Evolutionary conservation across 2,329 filamentous ascomycete genomes (phyloP), one percentile per base, ranked within the genome.

Genomic region (Truncatella angustata): DNA sequence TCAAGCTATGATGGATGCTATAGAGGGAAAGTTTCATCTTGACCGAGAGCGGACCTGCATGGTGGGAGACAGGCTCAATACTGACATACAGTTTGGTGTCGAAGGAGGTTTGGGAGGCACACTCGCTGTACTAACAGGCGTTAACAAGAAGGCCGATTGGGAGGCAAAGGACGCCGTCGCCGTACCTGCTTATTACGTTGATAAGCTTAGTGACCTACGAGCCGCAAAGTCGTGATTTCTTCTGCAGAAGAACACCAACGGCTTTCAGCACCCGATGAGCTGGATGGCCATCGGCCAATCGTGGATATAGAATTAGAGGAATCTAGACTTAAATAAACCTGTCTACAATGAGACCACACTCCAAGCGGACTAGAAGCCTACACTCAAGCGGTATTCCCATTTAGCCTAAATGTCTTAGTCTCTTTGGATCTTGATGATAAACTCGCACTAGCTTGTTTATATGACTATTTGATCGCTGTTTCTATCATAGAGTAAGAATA

Each of bases 1-100:
- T 67, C 91, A 96, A 75, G 93, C 93, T 4, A 99, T 99, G 94
- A 96, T 99, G 93, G 93, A 97, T 69, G 91, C 94, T 3, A 88
- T 99, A 52, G 93, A 97, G 76, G 93, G 93, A 53, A 96, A 96
- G 71, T 97, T 97, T 70, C 80, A 88, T 60, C 87, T 99, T 50
- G 86, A 97, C 68, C 82, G 92, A 34, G 82, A 79, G 54, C 85
- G 85, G 60, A 90, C 94, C 1, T 97, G 94, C 72, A 99, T 99
- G 94, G 82, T 99, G 39, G 94, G 94, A 5, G 94, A 99, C 70
- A 81, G 94, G 26, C 76, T 96, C 57, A 90, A 97, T 69, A 99
- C 94, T 0, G 94, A 99, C 71, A 97, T 99, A 67, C 86, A 89
- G 68, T 99, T 99, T 68, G 94, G 94, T 3, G 81, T 97, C 57